Conservation (phyloP, 129 eudicot genomes). For the Pseudognaphalium luteoalbum region DNA sequence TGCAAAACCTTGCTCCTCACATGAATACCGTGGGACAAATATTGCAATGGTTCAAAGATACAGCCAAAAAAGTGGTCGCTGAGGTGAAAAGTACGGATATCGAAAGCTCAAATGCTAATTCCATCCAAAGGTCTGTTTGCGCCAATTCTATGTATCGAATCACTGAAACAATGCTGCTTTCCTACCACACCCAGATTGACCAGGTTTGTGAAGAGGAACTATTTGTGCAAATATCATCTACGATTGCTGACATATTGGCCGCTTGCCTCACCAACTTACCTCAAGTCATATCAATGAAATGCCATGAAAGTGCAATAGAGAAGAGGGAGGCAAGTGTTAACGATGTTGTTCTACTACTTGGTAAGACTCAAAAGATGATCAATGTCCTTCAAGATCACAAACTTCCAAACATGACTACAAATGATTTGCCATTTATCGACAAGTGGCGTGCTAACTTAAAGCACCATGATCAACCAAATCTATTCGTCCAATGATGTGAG, state of each 20-base stretch:
- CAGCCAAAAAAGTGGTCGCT: constrained; percentile 12
- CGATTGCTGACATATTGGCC: constrained; percentile 34
- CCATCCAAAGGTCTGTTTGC: constrained; percentile 22
- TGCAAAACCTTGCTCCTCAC: background rate
- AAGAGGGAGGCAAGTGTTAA: constrained; percentile 34
- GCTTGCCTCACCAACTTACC: constrained; percentile 45
- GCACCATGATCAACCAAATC: background rate
- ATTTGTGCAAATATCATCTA: constrained; percentile 23
- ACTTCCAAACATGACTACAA: constrained; percentile 15
- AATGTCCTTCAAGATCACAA: constrained; percentile 17
- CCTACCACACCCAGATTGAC: background rate
- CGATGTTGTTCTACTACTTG: constrained; percentile 36
- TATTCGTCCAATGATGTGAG: background rate
- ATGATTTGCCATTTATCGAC: constrained; percentile 27
- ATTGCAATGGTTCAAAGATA: constrained; percentile 16
- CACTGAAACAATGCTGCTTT: constrained; percentile 24
- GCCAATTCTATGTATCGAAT: constrained; percentile 51
- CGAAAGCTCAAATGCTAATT: constrained; percentile 5
- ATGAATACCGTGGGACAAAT: constrained; percentile 13
- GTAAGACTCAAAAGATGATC: constrained; percentile 35
- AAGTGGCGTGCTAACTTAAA: constrained; percentile 32
- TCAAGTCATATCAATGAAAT: constrained; percentile 35
- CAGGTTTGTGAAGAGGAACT: constrained; percentile 7
- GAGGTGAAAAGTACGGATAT: background rate
- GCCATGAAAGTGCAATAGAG: constrained; percentile 31